Conservation (phyloP, 148 eudicot genomes). For the Rheum nobile region DNA sequence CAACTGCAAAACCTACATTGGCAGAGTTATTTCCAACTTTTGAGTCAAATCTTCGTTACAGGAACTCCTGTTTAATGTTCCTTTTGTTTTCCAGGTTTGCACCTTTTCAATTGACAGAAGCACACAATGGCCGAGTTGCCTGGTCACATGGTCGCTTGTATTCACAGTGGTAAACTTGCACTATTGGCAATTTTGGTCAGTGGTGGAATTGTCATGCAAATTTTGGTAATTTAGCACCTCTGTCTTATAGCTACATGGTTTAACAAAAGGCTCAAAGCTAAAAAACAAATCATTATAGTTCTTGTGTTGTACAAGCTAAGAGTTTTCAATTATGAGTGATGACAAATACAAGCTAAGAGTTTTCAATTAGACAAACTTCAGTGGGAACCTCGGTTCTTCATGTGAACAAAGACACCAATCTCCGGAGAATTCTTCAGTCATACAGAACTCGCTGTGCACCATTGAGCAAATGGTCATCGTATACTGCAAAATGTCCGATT, state of each 20-base stretch:
- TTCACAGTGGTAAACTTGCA: conserved; percentile 75
- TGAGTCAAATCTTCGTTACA: background rate
- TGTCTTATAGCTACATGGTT: background rate
- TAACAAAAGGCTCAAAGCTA: background rate
- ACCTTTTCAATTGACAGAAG: background rate
- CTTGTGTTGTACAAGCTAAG: conserved; percentile 13
- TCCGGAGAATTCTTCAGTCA: no score
- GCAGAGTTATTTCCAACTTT: background rate
- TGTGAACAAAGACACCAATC: no score
- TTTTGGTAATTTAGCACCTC: conserved; percentile 42
- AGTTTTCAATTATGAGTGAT: no score
- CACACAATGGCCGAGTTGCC: conserved; percentile 56
- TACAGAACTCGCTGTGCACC: no score
- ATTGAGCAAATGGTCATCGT: no score
- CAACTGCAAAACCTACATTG: background rate
- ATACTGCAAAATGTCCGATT: no score
- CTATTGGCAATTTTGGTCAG: conserved; percentile 66
- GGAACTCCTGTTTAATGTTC: background rate
- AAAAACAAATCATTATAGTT: background rate
- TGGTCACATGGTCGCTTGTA: conserved; percentile 44
- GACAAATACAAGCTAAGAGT: no score
- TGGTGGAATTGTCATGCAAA: conserved; percentile 65
- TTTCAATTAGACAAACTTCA: no score
- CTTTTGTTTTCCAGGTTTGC: background rate
- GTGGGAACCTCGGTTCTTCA: no score